Conservation (phyloP, 2,329 filamentous ascomycete genomes). For the Lasiodiplodia hormozganensis region DNA sequence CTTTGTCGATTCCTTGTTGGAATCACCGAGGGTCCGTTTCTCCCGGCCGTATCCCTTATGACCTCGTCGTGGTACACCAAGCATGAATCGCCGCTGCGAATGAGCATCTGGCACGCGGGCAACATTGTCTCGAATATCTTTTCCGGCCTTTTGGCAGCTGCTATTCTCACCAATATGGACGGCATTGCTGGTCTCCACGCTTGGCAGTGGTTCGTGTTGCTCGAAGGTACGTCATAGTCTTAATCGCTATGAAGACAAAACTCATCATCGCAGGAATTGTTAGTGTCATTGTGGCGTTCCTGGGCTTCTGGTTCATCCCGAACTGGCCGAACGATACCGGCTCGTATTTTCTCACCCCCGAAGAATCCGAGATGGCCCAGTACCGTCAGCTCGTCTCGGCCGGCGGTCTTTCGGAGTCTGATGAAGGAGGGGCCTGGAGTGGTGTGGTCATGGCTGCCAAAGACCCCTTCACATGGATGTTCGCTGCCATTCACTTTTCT, state of each 20-base stretch:
- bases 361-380: constrained; percentile 47
- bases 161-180: constrained; percentile 53
- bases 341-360: constrained; percentile 44
- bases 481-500: constrained; percentile 50
- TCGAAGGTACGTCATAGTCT: constrained; percentile 39
- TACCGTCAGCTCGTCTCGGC: neutral
- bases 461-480: constrained; percentile 51
- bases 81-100: constrained; percentile 58
- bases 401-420: constrained; percentile 32
- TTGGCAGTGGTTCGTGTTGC: constrained; percentile 45
- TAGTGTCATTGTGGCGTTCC: constrained; percentile 44
- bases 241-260: too few species aligned
- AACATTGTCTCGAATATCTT: constrained; percentile 59
- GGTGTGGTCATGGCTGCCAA: constrained; percentile 46
- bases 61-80: constrained; percentile 60
- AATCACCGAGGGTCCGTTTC: constrained; percentile 48
- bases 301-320: constrained; percentile 46
- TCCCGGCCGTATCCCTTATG: constrained; percentile 47
- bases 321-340: constrained; percentile 63
- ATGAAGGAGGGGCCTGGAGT: constrained; percentile 49
- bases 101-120: constrained; percentile 60
- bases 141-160: constrained; percentile 60
- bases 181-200: constrained; percentile 38
- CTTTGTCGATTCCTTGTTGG: constrained; percentile 49
- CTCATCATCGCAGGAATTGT: constrained; percentile 30